Evolutionary conservation across 2,329 filamentous ascomycete genomes (phyloP), one percentile per base, ranked within the genome.

Genomic region (Colletotrichum eremochloae): DNA sequence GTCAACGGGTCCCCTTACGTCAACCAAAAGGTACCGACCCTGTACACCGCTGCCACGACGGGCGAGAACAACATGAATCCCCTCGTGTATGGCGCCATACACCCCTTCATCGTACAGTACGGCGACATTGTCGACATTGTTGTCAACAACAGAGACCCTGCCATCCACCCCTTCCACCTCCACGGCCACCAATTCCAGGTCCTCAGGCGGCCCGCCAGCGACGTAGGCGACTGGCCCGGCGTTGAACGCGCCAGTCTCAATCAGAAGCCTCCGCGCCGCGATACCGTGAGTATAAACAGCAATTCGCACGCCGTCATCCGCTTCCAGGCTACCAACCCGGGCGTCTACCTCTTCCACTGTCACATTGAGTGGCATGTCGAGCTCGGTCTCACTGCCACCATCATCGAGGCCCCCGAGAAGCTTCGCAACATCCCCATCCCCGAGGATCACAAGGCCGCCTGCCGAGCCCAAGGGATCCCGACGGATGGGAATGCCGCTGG

Each of bases 1-100:
- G 84, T 91, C 80, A 94, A 94, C 80, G 87, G 89, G 75, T 81
- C 90, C 56, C 91, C 91, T 8, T 94, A 93, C 77, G 86, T 92
- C n/a, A 73, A 79, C 9, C 92, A 92, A 63, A 88, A 90, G 76
- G 92, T 94, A 0, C 93, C 93, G 0, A 89, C 91, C 0, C 83
- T 95, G 7, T 95, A 94, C 84, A 91, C 91, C 3, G 92, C 87
- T n/a, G 85, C 93, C 3, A 90, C 90, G 0, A 82, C 88, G 1
- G 87, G 87, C 5, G 76, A 79, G 0, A 75, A 81, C 76, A 86
- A 86, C 77, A 81, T 79, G 7, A 78, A 87, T 74, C 78, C 82
- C 0, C 44, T 69, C 3, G 79, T 86, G 7, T 87, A 87, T 70
- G 85, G 85, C 31, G 79, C 78, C 50, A 79, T 86, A 57, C 80